These are phyloP conservation scores for Nakazawaea populi DNA, from an alignment of 805 yeast species.

Conservation along the genomic window DNA sequence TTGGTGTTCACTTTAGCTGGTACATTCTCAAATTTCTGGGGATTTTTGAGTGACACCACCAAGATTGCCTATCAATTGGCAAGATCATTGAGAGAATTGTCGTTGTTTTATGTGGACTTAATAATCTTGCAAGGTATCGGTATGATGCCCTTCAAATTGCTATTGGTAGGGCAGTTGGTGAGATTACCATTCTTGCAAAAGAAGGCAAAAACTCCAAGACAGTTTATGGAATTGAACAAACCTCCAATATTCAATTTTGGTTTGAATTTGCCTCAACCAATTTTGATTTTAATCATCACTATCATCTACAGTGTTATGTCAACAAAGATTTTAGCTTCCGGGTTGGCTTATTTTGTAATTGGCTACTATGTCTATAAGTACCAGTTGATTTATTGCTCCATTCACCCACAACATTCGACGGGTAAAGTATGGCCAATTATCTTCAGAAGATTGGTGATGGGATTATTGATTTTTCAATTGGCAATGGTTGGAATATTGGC, in stretches of 20 bases:
- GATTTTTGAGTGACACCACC: conserved; percentile 52
- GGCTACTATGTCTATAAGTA: conserved; percentile 59
- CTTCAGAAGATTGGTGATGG: conserved; percentile 74
- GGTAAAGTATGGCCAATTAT: conserved; percentile 83
- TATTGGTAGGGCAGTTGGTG: conserved; percentile 72
- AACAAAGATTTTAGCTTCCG: conserved; percentile 54
- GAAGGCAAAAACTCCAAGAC: conserved; percentile 76
- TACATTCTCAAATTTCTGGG: conserved; percentile 53
- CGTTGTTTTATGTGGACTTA: conserved; percentile 51
- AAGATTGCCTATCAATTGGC: conserved; percentile 53
- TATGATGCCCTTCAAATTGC: conserved; percentile 52
- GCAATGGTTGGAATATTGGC: conserved; percentile 88
- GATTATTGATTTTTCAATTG: conserved; percentile 77
- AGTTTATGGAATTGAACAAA: conserved; percentile 63
- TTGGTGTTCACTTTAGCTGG: conserved; percentile 59
- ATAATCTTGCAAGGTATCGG: conserved; percentile 68
- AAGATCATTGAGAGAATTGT: conserved; percentile 42
- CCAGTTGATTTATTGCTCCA: conserved; percentile 54
- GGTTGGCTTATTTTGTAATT: conserved; percentile 47
- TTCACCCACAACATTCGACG: conserved; percentile 60
- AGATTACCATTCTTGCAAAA: conserved; percentile 64
- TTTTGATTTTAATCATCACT: conserved; percentile 51
- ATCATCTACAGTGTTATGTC: conserved; percentile 56
- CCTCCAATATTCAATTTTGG: conserved; percentile 92
- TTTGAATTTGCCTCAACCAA: conserved; percentile 55